A percentile compares a stretch with the other conserved stretches of the same genome.
Conservation (phyloP, 176 grass and related monocot genomes). For the Sorghum bicolor region DNA sequence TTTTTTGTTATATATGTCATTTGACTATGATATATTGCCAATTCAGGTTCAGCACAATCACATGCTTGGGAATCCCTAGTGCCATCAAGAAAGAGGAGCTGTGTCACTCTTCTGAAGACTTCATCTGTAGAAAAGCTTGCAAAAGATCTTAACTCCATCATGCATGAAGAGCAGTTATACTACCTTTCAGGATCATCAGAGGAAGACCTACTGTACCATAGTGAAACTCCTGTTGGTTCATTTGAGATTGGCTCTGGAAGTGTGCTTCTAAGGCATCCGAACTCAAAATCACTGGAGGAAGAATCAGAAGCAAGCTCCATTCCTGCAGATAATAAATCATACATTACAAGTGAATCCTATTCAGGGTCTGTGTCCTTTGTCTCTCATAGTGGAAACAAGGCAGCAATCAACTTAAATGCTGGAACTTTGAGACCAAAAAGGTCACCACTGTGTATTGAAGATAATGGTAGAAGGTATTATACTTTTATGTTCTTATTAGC, state of each 20-base stretch:
- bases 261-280: constrained; percentile 63
- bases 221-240: constrained; percentile 63
- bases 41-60: constrained; percentile 84
- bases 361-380: constrained; percentile 44
- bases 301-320: constrained; percentile 95
- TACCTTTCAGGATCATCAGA: constrained; percentile 64
- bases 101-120: constrained; percentile 45
- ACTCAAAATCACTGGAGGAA: constrained; percentile 75
- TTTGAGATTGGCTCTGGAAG: constrained; percentile 92
- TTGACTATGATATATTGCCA: constrained; percentile 18
- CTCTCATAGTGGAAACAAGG: constrained; percentile 47
- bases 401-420: constrained; percentile 35
- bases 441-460: not conserved
- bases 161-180: constrained; percentile 67
- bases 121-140: constrained; percentile 77
- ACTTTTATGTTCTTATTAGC: constrained; percentile 5
- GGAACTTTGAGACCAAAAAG: constrained; percentile 24
- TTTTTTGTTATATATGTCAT: constrained; percentile 5
- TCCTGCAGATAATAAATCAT: constrained; percentile 62
- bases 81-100: constrained; percentile 84
- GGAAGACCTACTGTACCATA: constrained; percentile 76
- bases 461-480: constrained; percentile 49
- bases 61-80: constrained; percentile 78
- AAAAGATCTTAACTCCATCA: constrained; percentile 83
- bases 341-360: constrained; percentile 56